phyloP scores from a whole-genome alignment of 192 early-diverging fungal species.

The Pilaira anomala region DNA sequence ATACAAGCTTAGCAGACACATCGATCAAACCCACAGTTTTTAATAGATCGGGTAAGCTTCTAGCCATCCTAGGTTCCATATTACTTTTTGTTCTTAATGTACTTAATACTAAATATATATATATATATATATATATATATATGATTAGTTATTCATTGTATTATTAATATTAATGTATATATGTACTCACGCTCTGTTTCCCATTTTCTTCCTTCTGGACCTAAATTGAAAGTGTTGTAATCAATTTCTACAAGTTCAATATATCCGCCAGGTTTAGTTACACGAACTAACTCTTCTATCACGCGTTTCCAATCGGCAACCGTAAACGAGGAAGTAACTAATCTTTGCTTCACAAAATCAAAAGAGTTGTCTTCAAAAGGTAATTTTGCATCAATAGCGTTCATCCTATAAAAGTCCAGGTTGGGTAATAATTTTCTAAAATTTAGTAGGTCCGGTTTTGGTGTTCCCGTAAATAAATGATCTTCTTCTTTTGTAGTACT shows the following conservation, averaged over 20 bases:
- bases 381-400: not conserved
- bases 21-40: conserved; percentile 6
- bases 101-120: not conserved
- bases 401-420: conserved; percentile 17
- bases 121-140: not conserved
- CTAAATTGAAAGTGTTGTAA: conserved; percentile 11
- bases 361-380: conserved; percentile 25
- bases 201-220: conserved; percentile 11
- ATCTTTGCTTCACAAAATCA: conserved; percentile 20
- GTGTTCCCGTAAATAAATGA: too few species aligned
- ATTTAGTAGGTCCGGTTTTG: too few species aligned
- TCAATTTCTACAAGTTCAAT: conserved; percentile 33
- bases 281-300: conserved; percentile 20
- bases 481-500: not conserved
- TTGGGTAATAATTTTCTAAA: conserved; percentile 1
- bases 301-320: conserved; percentile 14
- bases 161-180: too few species aligned
- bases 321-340: conserved; percentile 2
- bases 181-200: not conserved
- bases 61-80: conserved; percentile 15
- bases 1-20: conserved; percentile 3
- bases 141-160: too few species aligned
- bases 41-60: not conserved
- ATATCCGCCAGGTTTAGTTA: conserved; percentile 36
- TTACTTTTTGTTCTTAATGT: conserved; percentile 1